Base-by-base conservation (phyloP, 805 yeast species). In the Kuraishia ogatae region DNA sequence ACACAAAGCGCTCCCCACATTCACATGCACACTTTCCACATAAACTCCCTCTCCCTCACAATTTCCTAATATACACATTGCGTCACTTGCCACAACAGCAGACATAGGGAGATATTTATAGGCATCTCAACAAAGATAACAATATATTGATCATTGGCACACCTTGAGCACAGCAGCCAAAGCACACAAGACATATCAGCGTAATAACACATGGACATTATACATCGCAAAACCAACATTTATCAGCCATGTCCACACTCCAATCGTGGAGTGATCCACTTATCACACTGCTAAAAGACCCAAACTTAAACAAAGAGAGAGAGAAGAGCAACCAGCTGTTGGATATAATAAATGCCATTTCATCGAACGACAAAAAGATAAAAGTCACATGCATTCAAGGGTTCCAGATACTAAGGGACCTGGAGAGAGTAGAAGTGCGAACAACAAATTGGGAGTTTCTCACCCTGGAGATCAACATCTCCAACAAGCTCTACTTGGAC, bases 361-460 rank as follows among this genome's bases (percentile, higher is more conserved):
- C 77, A 7, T 55, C 72, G 35, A 62, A 72, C 1, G 83, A 78
- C 59, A 57, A 72, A 21, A 72, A 72, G 56, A 68, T 80, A 17
- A 74, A 77, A 52, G 72, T 76, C 54, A 70, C 78, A 62, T 81
- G 85, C 61, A 77, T 72, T 55, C 68, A 74, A 35, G 69, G 77
- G 8, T 70, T 80, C 55, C 74, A 74, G 55, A 74, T 79, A 4
- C 65, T 81, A 35, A 73, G 80, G 59, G 76, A 79, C 50, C 66
- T 81, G 48, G 85, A 81, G 64, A 74, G 74, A 57, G 70, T 78
- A 21, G 79, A 76, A 58, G 64, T 76, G 43, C 72, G 69, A 39
- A 67, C 78, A 51, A 73, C 76, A 57, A 77, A 77, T 57, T 81
- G 85, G 85, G 83, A 80, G 53, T 80, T 81, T 56, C 66, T 77